phyloP scores from a whole-genome alignment of 2,329 filamentous ascomycete species.

The Zelopaecilomyces penicillatus region DNA sequence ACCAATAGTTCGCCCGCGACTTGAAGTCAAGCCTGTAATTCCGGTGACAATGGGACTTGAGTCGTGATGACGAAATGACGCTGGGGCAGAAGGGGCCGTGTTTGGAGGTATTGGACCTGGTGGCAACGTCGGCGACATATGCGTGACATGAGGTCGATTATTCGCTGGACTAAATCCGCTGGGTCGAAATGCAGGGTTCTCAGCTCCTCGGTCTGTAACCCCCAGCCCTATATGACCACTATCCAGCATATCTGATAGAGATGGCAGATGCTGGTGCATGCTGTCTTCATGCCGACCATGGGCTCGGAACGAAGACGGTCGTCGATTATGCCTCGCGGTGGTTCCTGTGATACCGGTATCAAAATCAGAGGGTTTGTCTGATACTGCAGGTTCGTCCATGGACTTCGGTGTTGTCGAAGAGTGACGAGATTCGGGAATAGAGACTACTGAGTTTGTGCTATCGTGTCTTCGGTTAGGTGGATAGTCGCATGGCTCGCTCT shows the following conservation, averaged over 20 bases:
- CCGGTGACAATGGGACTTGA: slow-evolving; percentile 36
- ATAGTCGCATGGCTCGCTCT: slow-evolving; percentile 43
- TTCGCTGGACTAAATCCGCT: slow-evolving; percentile 21
- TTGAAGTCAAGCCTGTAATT: slow-evolving; percentile 29
- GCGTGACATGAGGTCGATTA: slow-evolving; percentile 20
- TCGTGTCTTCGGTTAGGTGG: slow-evolving; percentile 38
- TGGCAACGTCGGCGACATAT: slow-evolving; percentile 20
- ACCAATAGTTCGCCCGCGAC: slow-evolving; percentile 32
- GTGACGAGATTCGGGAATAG: slow-evolving; percentile 36
- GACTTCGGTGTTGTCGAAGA: slow-evolving; percentile 31
- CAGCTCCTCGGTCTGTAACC: not conserved
- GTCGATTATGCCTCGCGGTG: slow-evolving; percentile 17
- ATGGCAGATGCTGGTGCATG: slow-evolving; percentile 32
- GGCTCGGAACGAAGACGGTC: slow-evolving; percentile 21
- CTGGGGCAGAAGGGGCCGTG: not conserved
- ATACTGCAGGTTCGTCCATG: slow-evolving; percentile 35
- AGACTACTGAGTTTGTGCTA: slow-evolving; percentile 39
- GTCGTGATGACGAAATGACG: slow-evolving; percentile 35
- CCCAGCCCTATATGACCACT: slow-evolving; percentile 15
- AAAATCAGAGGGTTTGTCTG: slow-evolving; percentile 31
- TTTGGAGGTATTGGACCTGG: slow-evolving; percentile 16
- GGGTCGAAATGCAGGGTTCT: too few relatives aligned
- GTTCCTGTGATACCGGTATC: slow-evolving; percentile 24
- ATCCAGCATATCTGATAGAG: slow-evolving; percentile 41
- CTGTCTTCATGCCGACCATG: slow-evolving; percentile 13